These are phyloP conservation scores for Isoetes taiwanensis DNA, from an alignment of 75 land plant genomes.

Conservation along the genomic window DNA sequence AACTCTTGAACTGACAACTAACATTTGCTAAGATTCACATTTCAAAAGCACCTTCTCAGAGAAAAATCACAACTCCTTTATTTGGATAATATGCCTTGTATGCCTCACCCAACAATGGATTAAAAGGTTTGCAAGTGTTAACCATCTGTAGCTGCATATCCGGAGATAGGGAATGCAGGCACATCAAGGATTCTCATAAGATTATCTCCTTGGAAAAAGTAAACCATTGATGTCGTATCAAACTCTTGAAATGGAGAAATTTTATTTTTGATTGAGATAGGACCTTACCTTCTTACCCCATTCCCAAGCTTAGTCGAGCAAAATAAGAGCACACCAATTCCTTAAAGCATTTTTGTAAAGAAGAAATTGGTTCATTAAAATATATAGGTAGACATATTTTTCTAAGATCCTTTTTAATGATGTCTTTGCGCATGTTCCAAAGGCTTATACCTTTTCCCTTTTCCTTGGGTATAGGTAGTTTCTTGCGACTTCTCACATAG, in stretches of 20 bases:
- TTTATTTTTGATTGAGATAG: too few species aligned
- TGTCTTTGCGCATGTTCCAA: not conserved
- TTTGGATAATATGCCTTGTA: not conserved
- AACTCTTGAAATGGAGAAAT: too few species aligned
- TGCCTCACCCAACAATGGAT: constrained; percentile 1
- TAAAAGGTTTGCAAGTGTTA: not conserved
- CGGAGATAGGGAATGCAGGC: too few species aligned
- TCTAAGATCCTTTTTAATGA: not conserved
- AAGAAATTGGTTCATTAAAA: constrained; percentile 3
- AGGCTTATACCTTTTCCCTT: constrained; percentile 2
- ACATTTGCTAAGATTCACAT: not conserved
- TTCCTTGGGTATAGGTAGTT: not conserved
- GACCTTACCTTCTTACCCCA: constrained; percentile 7
- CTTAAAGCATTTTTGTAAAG: not conserved
- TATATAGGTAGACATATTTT: not conserved
- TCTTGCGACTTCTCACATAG: not conserved
- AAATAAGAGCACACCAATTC: not conserved
- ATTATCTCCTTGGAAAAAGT: not conserved
- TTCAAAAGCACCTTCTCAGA: too few species aligned
- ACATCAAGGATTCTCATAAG: too few species aligned
- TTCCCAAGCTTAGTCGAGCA: not conserved
- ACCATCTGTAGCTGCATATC: too few species aligned
- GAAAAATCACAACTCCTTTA: constrained; percentile 2
- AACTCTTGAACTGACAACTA: not conserved
- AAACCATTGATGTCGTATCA: too few species aligned